Evolutionary conservation across 2,329 filamentous ascomycete species (phyloP), one percentile per base, ranked within the genome.

Genomic region (Cucurbitaria berberidis): DNA sequence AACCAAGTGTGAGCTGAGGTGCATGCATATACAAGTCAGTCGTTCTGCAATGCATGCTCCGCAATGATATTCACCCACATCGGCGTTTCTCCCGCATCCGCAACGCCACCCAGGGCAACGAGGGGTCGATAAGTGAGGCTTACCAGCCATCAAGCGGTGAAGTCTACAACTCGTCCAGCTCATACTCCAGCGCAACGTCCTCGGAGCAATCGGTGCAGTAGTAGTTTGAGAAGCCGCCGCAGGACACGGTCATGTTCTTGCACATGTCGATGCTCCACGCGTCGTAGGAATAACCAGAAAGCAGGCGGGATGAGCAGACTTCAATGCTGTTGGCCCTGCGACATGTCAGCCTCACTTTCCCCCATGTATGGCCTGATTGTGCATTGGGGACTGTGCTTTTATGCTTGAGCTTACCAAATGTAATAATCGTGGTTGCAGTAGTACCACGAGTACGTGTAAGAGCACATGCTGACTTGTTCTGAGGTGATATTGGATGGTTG

Each of bases 381-480:
- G 5, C 22, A 29, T 13, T 8, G 6, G 11, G 15, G 19, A 10
- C 10, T 19, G 19, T 5, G 21, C 5, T 3, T 18, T 15, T 6
- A 36, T 11, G 11, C 16, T 18, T 3, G 13, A n/a, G 40, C 51
- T 49, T 48, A 72, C 72, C 77, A 76, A 67, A 80, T 79, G 67
- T 78, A 80, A 68, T 78, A 78, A 62, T 78, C 77, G 67, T 78
- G 77, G 67, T 78, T 78, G 69, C 78, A 80, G 67, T 76, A 77
- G 65, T 80, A 80, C 73, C 76, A 77, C 27, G 72, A 74, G 63
- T 80, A 80, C 10, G 77, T 78, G 66, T 80, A 80, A 32, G 67
- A 71, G 63, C 78, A 80, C 78, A 80, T 80, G 21, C 44, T 45
- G 36, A 18, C 5, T 7, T 39, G 36, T 9, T 27, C 16, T n/a